Percentiles rank a stretch among this genome's conserved stretches.
phyloP scores from a whole-genome alignment of 2,329 filamentous ascomycete species.

The Aspergillus amoenus region DNA sequence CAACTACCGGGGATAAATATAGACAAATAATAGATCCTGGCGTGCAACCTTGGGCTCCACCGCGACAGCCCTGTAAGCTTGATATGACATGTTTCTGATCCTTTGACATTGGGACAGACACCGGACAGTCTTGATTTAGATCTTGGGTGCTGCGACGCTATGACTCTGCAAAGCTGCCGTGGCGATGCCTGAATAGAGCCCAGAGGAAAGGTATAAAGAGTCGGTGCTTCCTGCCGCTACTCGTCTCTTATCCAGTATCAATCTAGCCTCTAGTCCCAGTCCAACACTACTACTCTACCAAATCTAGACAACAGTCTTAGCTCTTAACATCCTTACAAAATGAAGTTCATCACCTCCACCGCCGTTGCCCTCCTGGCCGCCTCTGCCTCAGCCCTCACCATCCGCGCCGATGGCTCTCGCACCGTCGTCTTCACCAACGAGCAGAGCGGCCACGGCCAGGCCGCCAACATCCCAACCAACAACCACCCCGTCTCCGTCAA shows the following conservation, averaged over 20 bases:
- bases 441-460: background rate
- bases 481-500: background rate
- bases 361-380: background rate
- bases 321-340: background rate
- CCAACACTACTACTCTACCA: background rate
- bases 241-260: background rate
- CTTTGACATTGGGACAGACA: background rate
- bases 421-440: constrained; percentile 5
- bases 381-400: background rate
- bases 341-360: constrained; percentile 2
- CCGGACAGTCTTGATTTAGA: background rate
- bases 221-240: background rate
- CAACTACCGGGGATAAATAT: background rate
- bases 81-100: background rate
- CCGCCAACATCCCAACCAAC: background rate
- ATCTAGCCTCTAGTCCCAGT: background rate
- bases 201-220: background rate
- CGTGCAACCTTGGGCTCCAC: background rate
- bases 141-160: background rate
- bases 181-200: background rate
- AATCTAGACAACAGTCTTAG: background rate
- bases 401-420: background rate
- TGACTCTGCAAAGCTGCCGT: background rate
- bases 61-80: background rate
- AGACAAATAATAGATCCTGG: background rate